These are phyloP conservation scores for Rhododendron mucronatum DNA, from an alignment of 148 eudicot species.

Conservation along the genomic window DNA sequence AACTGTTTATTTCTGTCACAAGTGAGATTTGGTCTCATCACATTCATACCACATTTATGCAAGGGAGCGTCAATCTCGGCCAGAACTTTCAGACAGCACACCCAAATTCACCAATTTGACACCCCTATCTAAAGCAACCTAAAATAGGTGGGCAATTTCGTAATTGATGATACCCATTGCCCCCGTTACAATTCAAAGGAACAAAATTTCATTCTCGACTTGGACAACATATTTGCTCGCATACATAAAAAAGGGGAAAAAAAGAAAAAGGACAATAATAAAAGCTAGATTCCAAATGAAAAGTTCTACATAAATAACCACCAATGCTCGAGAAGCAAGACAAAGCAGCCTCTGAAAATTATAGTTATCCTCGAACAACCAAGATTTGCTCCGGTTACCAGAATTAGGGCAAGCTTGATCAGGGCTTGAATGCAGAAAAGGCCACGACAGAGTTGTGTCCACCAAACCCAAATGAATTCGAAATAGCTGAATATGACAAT, in stretches of 20 bases:
- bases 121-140: neutral
- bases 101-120: neutral
- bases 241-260: neutral
- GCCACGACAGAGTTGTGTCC: slow-evolving; percentile 98
- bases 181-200: neutral
- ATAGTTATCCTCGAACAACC: neutral
- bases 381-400: slow-evolving; percentile 3
- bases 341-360: neutral
- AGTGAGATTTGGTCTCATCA: neutral
- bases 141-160: neutral
- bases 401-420: slow-evolving; percentile 17
- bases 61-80: neutral
- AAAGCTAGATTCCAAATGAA: slow-evolving; percentile 4
- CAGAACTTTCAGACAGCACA: neutral
- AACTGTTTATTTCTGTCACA: neutral
- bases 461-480: slow-evolving; percentile 97
- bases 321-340: slow-evolving; percentile 3
- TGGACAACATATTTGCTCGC: neutral
- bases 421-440: slow-evolving; percentile 87
- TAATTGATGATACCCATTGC: neutral
- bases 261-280: neutral
- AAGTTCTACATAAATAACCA: neutral
- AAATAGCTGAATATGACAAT: slow-evolving; percentile 62
- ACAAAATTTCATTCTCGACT: slow-evolving; percentile 6
- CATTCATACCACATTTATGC: neutral